A percentile compares a stretch with the other conserved stretches of the same genome.
phyloP scores from a whole-genome alignment of 495 filamentous ascomycete genomes.

The Aspergillus heteromorphus region DNA sequence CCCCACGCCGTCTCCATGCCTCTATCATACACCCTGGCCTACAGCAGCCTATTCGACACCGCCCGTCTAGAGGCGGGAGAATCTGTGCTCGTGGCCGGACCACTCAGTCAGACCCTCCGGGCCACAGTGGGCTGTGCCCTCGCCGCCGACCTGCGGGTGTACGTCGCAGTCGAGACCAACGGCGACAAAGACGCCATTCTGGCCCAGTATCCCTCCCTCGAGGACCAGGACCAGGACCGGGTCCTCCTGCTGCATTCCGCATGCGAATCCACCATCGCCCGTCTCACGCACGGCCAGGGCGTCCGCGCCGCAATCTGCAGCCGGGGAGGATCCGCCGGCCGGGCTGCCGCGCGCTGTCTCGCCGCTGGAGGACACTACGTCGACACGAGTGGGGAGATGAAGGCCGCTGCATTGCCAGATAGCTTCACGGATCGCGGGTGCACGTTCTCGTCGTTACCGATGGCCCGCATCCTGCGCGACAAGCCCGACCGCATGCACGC shows the following conservation, averaged over 20 bases:
- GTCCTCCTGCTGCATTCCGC: slow-evolving; percentile 9
- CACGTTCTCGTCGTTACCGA: slow-evolving; percentile 12
- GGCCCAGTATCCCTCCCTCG: slow-evolving; percentile 10
- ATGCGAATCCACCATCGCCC: slow-evolving; percentile 12
- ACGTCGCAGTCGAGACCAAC: slow-evolving; percentile 15
- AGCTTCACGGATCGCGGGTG: slow-evolving; percentile 20
- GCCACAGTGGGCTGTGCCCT: slow-evolving; percentile 19
- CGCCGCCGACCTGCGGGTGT: slow-evolving; percentile 9
- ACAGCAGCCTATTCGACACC: slow-evolving; percentile 13
- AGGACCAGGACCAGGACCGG: slow-evolving; percentile 11
- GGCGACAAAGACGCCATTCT: not conserved
- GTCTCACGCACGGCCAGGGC: slow-evolving; percentile 17
- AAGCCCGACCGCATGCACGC: slow-evolving; percentile 12
- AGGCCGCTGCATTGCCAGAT: slow-evolving; percentile 16
- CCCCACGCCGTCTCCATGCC: slow-evolving; percentile 14
- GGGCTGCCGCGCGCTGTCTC: slow-evolving; percentile 18
- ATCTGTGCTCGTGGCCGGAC: slow-evolving; percentile 16
- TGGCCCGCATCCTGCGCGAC: slow-evolving; percentile 11
- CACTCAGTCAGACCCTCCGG: slow-evolving; percentile 15
- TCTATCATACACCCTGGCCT: slow-evolving; percentile 14
- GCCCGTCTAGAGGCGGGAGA: slow-evolving; percentile 8
- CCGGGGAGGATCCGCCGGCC: slow-evolving; percentile 15
- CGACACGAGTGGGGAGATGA: slow-evolving; percentile 21
- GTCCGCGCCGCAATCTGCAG: slow-evolving; percentile 15
- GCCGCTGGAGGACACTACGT: slow-evolving; percentile 17